These are phyloP conservation scores for Lipomyces mesembrius DNA, from an alignment of 805 yeast genomes.

Conservation along the genomic window DNA sequence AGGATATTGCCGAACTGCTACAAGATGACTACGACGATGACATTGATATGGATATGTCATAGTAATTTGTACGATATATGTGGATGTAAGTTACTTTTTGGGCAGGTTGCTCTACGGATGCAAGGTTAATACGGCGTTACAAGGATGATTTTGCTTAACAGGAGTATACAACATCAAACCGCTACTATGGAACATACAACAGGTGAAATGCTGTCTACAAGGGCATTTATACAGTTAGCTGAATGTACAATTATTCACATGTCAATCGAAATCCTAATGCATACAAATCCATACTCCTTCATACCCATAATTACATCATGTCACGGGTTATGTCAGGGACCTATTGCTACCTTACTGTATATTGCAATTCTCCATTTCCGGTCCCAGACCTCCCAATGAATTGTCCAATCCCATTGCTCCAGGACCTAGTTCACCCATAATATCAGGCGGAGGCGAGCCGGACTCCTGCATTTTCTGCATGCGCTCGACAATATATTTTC, in stretches of 20 bases:
- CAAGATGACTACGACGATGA: neutral
- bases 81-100: neutral
- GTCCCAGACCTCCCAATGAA: constrained; percentile 13
- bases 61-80: neutral
- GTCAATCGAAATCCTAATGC: neutral
- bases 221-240: neutral
- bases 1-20: neutral
- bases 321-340: neutral
- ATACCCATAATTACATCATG: neutral
- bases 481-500: constrained; percentile 59
- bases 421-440: constrained; percentile 60
- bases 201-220: neutral
- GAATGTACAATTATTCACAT: neutral
- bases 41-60: neutral
- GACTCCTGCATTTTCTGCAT: constrained; percentile 67
- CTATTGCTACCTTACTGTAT: neutral
- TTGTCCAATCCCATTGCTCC: constrained; percentile 20
- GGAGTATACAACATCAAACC: neutral
- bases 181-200: too few relatives aligned
- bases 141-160: neutral
- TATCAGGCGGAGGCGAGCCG: constrained; percentile 80
- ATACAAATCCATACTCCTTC: neutral
- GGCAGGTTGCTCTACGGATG: neutral
- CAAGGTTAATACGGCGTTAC: neutral
- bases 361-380: constrained; percentile 9